These are phyloP conservation scores for Theileria sp. DNA, from an alignment of 169 alveolate species.

Conservation along the genomic window DNA sequence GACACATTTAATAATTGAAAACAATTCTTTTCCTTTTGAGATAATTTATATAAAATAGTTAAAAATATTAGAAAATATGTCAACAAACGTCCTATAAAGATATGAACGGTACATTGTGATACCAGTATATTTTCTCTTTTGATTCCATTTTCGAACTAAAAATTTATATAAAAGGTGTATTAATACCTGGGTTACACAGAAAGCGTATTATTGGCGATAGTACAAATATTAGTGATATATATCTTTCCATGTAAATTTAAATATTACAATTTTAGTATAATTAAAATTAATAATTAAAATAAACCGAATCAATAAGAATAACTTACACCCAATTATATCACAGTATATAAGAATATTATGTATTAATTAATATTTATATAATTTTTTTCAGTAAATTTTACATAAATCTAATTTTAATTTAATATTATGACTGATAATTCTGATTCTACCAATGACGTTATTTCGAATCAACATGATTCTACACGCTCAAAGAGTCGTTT, in stretches of 20 bases:
- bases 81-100: conserved; percentile 38
- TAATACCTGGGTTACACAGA: conserved; percentile 50
- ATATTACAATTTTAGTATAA: background rate
- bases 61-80: conserved; percentile 11
- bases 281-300: conserved; percentile 9
- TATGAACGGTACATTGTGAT: background rate
- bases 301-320: background rate
- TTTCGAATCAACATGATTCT: background rate
- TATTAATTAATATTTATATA: background rate
- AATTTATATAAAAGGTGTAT: background rate
- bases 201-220: conserved; percentile 28
- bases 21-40: conserved; percentile 68
- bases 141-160: conserved; percentile 52
- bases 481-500: background rate
- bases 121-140: background rate
- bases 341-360: background rate
- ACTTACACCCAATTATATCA: background rate
- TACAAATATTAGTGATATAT: conserved; percentile 20
- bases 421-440: background rate
- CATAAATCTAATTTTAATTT: background rate
- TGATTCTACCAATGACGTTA: background rate
- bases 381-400: background rate
- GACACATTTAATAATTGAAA: conserved; percentile 89
- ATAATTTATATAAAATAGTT: conserved; percentile 7
- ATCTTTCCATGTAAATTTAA: conserved; percentile 10